Percentiles rank a stretch among this genome's conserved stretches.
Conservation (phyloP, 2,329 filamentous ascomycete genomes). For the Microsporum ferrugineum region DNA sequence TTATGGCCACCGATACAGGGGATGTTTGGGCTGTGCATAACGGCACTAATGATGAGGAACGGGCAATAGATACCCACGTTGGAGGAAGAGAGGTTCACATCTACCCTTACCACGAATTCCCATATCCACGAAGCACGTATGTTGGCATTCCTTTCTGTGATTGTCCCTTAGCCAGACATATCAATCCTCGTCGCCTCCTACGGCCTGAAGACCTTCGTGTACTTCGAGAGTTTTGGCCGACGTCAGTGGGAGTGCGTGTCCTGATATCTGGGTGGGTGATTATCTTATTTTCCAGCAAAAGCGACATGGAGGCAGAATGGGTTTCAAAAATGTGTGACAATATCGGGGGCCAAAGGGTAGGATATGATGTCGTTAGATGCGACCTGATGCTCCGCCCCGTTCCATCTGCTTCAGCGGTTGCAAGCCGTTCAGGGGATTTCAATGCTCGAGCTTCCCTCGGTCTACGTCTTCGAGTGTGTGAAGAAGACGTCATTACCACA, state of each 20-base stretch:
- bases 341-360: neutral
- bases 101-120: neutral
- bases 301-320: neutral
- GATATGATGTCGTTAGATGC: neutral
- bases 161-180: neutral
- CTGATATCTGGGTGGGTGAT: conserved; percentile 5
- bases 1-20: neutral
- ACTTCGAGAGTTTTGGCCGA: conserved; percentile 2
- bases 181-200: conserved; percentile 1
- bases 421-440: neutral
- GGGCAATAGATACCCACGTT: conserved; percentile 4
- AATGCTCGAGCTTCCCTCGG: neutral
- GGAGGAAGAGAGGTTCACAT: conserved; percentile 6
- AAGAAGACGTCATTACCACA: conserved; percentile 5
- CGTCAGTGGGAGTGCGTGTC: conserved; percentile 4
- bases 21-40: conserved; percentile 5
- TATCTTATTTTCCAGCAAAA: neutral
- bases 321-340: neutral
- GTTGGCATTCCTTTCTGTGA: neutral
- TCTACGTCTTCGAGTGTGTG: neutral
- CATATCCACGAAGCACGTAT: neutral
- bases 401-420: neutral
- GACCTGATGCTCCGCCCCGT: neutral
- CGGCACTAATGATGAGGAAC: neutral
- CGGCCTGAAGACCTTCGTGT: neutral